Percentiles rank a stretch among this genome's conserved stretches.
phyloP scores from a whole-genome alignment of 1,139 yeast genomes.

The Debaryomycetaceae sp. region DNA sequence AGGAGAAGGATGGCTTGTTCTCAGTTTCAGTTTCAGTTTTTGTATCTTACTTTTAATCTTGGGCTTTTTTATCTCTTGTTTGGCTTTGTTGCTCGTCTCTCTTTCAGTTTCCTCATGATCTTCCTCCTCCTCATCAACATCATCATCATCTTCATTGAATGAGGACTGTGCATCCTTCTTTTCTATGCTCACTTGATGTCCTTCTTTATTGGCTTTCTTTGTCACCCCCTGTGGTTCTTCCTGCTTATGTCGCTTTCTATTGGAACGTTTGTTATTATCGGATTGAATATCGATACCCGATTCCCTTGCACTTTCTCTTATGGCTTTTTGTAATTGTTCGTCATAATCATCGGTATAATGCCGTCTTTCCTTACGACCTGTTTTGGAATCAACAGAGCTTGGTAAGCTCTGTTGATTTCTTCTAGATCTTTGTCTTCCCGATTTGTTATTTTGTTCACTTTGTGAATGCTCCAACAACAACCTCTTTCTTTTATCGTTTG shows the following conservation, averaged over 20 bases:
- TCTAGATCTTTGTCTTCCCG: constrained; percentile 12
- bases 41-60: constrained; percentile 8
- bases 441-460: constrained; percentile 11
- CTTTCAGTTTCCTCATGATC: constrained; percentile 13
- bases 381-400: constrained; percentile 11
- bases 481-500: constrained; percentile 45
- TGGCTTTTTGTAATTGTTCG: constrained; percentile 63
- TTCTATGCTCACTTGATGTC: constrained; percentile 5
- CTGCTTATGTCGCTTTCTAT: constrained; percentile 24
- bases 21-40: constrained; percentile 12
- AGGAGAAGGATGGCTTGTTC: constrained; percentile 5
- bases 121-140: constrained; percentile 10
- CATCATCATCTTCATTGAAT: constrained; percentile 12
- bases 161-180: constrained; percentile 2
- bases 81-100: not conserved
- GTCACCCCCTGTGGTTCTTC: constrained; percentile 7
- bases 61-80: constrained; percentile 7
- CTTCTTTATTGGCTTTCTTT: constrained; percentile 8
- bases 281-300: constrained; percentile 15
- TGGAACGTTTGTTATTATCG: constrained; percentile 4
- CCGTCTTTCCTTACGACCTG: constrained; percentile 30
- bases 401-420: constrained; percentile 12
- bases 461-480: constrained; percentile 23
- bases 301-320: constrained; percentile 65
- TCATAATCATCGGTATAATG: constrained; percentile 57